These are phyloP conservation scores for Rubroboletus pulcherrimus DNA, from an alignment of 768 basidiomycete genomes.

Conservation along the genomic window DNA sequence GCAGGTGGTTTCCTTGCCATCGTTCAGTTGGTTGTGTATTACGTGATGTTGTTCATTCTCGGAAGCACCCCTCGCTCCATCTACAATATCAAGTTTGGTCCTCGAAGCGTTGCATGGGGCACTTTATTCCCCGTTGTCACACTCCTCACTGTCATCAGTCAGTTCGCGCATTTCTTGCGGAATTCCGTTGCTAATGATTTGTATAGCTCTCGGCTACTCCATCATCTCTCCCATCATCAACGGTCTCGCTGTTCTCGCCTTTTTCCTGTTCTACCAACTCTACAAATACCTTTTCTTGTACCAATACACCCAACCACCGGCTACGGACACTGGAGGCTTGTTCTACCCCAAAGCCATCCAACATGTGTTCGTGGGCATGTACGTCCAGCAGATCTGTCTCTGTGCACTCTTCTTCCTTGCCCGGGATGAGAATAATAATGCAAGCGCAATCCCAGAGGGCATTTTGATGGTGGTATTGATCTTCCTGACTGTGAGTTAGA, in stretches of 20 bases:
- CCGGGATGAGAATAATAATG: conserved; percentile 45
- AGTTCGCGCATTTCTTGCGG: conserved; percentile 23
- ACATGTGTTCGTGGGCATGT: conserved; percentile 91
- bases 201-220: conserved; percentile 68
- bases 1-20: conserved; percentile 80
- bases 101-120: conserved; percentile 71
- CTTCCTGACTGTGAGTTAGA: conserved; percentile 62
- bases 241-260: conserved; percentile 77
- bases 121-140: conserved; percentile 68
- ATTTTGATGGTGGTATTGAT: conserved; percentile 85
- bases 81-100: conserved; percentile 76
- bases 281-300: conserved; percentile 89
- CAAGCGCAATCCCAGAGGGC: conserved; percentile 68
- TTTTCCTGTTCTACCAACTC: conserved; percentile 78
- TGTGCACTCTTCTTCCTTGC: conserved; percentile 90
- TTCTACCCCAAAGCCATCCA: conserved; percentile 96
- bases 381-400: conserved; percentile 84
- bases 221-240: conserved; percentile 93
- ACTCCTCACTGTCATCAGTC: conserved; percentile 79
- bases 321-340: conserved; percentile 81
- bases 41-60: conserved; percentile 83
- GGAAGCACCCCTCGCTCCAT: conserved; percentile 88
- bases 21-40: conserved; percentile 76
- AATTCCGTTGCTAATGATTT: not conserved
- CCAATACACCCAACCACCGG: conserved; percentile 64